phyloP scores from a whole-genome alignment of 352 stramenopile genomes.

The Phytophthora crassamura region DNA sequence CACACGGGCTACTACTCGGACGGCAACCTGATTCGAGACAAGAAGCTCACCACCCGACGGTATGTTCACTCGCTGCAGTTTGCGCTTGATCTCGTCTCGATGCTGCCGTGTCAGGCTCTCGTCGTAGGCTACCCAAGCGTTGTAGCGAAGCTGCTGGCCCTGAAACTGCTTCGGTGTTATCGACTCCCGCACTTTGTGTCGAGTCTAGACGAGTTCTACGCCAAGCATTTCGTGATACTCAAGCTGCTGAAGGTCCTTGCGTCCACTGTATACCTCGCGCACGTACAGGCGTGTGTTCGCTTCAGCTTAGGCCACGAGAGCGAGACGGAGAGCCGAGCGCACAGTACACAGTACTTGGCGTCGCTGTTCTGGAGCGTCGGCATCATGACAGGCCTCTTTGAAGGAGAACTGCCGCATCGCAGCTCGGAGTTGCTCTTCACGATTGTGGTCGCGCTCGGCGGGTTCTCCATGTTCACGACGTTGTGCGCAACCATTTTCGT shows the following conservation, averaged over 20 bases:
- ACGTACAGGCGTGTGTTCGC: constrained; percentile 56
- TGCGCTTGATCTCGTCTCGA: constrained; percentile 48
- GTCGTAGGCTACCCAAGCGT: constrained; percentile 7
- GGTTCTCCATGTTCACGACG: constrained; percentile 74
- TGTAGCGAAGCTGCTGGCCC: constrained; percentile 27
- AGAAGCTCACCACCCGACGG: constrained; percentile 33
- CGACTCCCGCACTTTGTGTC: constrained; percentile 50
- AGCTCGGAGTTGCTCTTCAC: constrained; percentile 69
- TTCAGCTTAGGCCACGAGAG: constrained; percentile 57
- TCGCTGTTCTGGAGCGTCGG: constrained; percentile 75
- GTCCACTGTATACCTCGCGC: constrained; percentile 52
- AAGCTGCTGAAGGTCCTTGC: constrained; percentile 55
- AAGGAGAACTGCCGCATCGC: constrained; percentile 63
- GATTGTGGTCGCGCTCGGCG: constrained; percentile 63
- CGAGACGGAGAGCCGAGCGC: constrained; percentile 1
- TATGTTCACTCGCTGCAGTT: constrained; percentile 62
- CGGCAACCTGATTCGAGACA: constrained; percentile 58
- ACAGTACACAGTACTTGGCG: constrained; percentile 45
- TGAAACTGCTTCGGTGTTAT: constrained; percentile 50
- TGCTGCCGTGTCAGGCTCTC: constrained; percentile 36
- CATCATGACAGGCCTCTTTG: constrained; percentile 68
- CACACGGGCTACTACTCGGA: constrained; percentile 65
- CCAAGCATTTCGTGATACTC: constrained; percentile 58
- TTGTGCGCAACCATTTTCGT: constrained; percentile 80
- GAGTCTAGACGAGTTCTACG: constrained; percentile 61